These are phyloP conservation scores for Cladophialophora exuberans DNA, from an alignment of 2,329 filamentous ascomycete genomes.

Conservation along the genomic window DNA sequence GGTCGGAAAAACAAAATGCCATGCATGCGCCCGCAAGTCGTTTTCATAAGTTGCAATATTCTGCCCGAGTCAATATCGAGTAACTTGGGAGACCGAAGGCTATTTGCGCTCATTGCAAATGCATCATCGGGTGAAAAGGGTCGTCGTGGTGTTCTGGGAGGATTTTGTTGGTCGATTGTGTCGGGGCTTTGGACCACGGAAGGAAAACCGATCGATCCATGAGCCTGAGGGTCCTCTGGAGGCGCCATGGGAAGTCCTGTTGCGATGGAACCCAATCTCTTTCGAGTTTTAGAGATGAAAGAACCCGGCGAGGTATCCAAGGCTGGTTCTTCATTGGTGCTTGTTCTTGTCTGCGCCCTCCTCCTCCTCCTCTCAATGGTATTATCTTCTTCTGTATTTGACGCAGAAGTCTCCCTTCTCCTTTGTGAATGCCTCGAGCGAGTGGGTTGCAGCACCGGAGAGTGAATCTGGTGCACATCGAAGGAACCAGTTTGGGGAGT, in stretches of 20 bases:
- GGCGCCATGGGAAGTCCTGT: slow-evolving; percentile 37
- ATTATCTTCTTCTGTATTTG: slow-evolving; percentile 38
- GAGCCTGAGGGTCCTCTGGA: slow-evolving; percentile 40
- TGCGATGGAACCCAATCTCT: slow-evolving; percentile 33
- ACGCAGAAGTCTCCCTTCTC: slow-evolving; percentile 29
- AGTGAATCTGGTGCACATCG: slow-evolving; percentile 22
- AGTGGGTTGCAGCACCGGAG: slow-evolving; percentile 29
- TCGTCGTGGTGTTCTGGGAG: slow-evolving; percentile 27
- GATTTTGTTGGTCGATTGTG: slow-evolving; percentile 40
- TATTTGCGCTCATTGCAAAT: slow-evolving; percentile 24
- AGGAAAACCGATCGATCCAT: slow-evolving; percentile 51
- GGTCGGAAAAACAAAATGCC: slow-evolving; percentile 56
- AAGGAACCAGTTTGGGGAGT: slow-evolving; percentile 35
- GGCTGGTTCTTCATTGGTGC: slow-evolving; percentile 22
- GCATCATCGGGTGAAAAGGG: slow-evolving; percentile 31
- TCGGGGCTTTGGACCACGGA: slow-evolving; percentile 47
- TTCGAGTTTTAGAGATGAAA: slow-evolving; percentile 33
- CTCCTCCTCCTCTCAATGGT: slow-evolving; percentile 38
- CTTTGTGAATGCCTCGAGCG: slow-evolving; percentile 21
- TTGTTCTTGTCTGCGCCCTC: slow-evolving; percentile 24
- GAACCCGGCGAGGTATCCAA: slow-evolving; percentile 32
- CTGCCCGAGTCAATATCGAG: slow-evolving; percentile 51
- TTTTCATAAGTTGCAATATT: slow-evolving; percentile 56
- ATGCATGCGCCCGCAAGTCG: slow-evolving; percentile 56
- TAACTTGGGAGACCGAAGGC: slow-evolving; percentile 40